These are phyloP conservation scores for Penicillium coffeae DNA, from an alignment of 495 filamentous ascomycete species.

Conservation along the genomic window DNA sequence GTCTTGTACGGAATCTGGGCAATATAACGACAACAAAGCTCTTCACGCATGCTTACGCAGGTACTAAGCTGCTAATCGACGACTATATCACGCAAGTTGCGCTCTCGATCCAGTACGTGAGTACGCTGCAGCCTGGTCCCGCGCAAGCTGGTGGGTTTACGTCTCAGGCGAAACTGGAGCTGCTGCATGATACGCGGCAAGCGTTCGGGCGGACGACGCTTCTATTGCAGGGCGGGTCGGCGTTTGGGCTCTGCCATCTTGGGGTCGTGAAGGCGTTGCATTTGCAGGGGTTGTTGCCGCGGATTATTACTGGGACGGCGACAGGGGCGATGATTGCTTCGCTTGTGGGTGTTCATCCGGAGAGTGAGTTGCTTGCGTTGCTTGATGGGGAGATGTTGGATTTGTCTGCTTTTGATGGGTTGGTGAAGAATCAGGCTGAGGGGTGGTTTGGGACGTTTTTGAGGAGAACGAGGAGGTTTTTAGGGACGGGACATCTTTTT, in stretches of 20 bases:
- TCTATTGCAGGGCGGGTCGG: slow-evolving; percentile 85
- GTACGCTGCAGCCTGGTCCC: slow-evolving; percentile 60
- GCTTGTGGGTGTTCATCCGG: slow-evolving; percentile 81
- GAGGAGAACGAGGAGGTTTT: slow-evolving; percentile 61
- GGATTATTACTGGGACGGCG: slow-evolving; percentile 88
- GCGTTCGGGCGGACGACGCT: slow-evolving; percentile 85
- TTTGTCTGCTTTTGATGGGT: slow-evolving; percentile 67
- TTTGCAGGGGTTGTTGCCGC: slow-evolving; percentile 74
- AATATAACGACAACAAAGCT: slow-evolving; percentile 84
- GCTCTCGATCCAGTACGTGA: slow-evolving; percentile 73
- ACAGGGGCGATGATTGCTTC: slow-evolving; percentile 90
- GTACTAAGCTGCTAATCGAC: slow-evolving; percentile 86
- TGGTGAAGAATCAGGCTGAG: slow-evolving; percentile 14
- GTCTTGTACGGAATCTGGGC: slow-evolving; percentile 84
- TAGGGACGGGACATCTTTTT: slow-evolving; percentile 74
- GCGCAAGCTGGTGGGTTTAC: slow-evolving; percentile 57
- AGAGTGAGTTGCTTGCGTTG: slow-evolving; percentile 76
- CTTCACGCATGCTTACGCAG: slow-evolving; percentile 81
- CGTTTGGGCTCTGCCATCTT: slow-evolving; percentile 88
- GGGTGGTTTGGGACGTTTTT: slow-evolving; percentile 54
- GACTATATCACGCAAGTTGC: slow-evolving; percentile 86
- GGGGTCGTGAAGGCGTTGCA: slow-evolving; percentile 89
- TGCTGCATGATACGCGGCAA: slow-evolving; percentile 85
- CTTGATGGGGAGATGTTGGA: slow-evolving; percentile 78
- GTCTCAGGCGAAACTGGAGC: slow-evolving; percentile 80